Base-by-base conservation (phyloP, 1,284 basidiomycete species). In the Heterobasidion irregulare region DNA sequence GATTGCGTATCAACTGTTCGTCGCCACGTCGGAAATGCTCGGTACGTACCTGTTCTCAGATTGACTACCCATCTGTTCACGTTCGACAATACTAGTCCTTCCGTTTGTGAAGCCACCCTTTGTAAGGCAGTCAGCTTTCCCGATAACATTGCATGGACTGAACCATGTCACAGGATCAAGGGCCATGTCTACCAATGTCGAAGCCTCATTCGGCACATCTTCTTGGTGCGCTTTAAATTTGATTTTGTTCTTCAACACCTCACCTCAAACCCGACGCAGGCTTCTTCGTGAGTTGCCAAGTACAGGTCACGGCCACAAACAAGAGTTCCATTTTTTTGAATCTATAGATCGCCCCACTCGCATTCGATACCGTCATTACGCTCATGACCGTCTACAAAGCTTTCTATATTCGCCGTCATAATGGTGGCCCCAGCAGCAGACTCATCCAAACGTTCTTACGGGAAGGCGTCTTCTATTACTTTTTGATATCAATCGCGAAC, bases 381-480 rank as follows among this genome's bases (percentile, higher is more conserved):
- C 75, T 78, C 56, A 87, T 90, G 80, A 90, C 88, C 10, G 75
- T 90, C 55, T 77, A 77, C 72, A 87, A 88, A 64, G 85, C 87
- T 35, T 78, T 89, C 65, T 72, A 75, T 52, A 86, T 89, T 59
- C 82, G 87, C 54, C 77, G 83, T 59, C 79, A 78, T 57, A 86
- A 80, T 60, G 86, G 86, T 45, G 83, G 85, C n/a, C 79, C 84
- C 35, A 87, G 79, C 63, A 89, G 85, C 64, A 78, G 82, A 50
- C 77, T 90, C 47, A 87, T 90, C 57, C 87, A 89, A 65, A 90
- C 88, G 26, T 89, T 89, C 69, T 72, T 90, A 61, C 84, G 85
- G 52, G 88, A 90, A 75, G 87, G 87, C 58, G 80, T 90, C 57
- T 90, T 89, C 66, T 90, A 90, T 64, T 90, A 89, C 64, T 77